phyloP scores from a whole-genome alignment of 805 yeast genomes.

The Brettanomyces bruxellensis region DNA sequence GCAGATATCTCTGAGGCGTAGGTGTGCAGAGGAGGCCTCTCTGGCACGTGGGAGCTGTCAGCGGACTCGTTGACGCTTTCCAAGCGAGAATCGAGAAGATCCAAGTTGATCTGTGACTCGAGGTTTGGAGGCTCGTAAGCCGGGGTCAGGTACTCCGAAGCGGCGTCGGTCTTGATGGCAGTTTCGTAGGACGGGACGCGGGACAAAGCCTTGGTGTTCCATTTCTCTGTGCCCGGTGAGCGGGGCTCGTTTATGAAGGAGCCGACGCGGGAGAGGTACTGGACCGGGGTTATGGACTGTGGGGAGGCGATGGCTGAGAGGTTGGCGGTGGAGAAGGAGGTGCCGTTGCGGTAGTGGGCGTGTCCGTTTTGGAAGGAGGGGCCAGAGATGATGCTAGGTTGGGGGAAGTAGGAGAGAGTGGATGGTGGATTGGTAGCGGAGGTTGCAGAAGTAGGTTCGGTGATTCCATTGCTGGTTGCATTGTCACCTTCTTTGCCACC shows the following conservation, averaged over 20 bases:
- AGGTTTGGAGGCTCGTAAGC: slow-evolving; percentile 37
- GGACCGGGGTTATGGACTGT: slow-evolving; percentile 37
- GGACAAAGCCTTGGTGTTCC: slow-evolving; percentile 22
- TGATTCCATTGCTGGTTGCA: too few relatives aligned
- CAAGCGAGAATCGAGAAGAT: slow-evolving; percentile 23
- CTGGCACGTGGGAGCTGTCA: neutral
- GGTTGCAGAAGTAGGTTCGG: neutral
- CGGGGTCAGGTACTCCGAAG: slow-evolving; percentile 57
- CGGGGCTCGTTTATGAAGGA: slow-evolving; percentile 29
- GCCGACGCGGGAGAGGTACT: slow-evolving; percentile 49
- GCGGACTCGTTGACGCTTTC: slow-evolving; percentile 9
- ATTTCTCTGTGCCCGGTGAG: slow-evolving; percentile 2
- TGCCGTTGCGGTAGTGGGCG: neutral
- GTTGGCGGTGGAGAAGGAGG: slow-evolving; percentile 3
- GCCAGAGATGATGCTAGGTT: slow-evolving; percentile 9
- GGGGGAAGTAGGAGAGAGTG: neutral
- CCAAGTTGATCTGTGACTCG: slow-evolving; percentile 17
- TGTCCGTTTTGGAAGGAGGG: slow-evolving; percentile 15
- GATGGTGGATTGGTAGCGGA: neutral
- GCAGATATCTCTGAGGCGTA: too few relatives aligned
- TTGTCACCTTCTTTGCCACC: too few relatives aligned
- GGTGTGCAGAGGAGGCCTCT: slow-evolving; percentile 1
- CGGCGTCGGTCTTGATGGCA: slow-evolving; percentile 52
- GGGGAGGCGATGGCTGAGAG: slow-evolving; percentile 9
- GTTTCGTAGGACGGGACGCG: slow-evolving; percentile 80